A percentile compares a stretch with the other conserved stretches of the same genome.
Conservation (phyloP, 73 alveolate species). For the Diophrys appendiculata region DNA sequence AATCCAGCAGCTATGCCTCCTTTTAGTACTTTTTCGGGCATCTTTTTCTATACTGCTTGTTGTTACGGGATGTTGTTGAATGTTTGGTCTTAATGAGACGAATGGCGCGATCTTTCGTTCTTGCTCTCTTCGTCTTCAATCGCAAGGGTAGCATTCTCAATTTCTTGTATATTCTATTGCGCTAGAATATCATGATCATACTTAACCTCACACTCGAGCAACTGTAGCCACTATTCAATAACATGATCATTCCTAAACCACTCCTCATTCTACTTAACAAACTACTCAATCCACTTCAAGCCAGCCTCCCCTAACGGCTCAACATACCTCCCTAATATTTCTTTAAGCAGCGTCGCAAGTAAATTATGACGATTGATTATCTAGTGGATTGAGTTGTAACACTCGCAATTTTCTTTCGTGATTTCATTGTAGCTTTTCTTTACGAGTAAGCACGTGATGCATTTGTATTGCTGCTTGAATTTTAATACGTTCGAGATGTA, state of each 20-base stretch:
- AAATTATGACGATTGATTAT: slow-evolving; percentile 55
- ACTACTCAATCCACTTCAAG: slow-evolving; percentile 31
- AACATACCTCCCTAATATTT: slow-evolving; percentile 25
- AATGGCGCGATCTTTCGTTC: too few relatives aligned
- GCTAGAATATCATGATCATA: slow-evolving; percentile 20
- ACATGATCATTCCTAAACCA: slow-evolving; percentile 54
- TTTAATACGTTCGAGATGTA: not conserved
- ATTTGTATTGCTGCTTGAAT: slow-evolving; percentile 27
- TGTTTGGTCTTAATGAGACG: too few relatives aligned
- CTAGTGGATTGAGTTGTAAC: slow-evolving; percentile 56
- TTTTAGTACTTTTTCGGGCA: not conserved
- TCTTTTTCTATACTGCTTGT: not conserved
- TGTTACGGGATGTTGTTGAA: too few relatives aligned
- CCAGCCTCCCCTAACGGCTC: slow-evolving; percentile 28
- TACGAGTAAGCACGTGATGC: slow-evolving; percentile 45
- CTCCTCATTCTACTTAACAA: slow-evolving; percentile 52
- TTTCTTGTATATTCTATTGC: not conserved
- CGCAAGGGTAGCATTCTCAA: not conserved
- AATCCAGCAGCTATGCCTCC: not conserved
- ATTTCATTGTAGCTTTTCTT: slow-evolving; percentile 41
- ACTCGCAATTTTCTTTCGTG: slow-evolving; percentile 55
- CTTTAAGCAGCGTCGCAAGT: slow-evolving; percentile 27
- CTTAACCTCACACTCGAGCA: slow-evolving; percentile 49
- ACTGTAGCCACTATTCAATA: slow-evolving; percentile 52
- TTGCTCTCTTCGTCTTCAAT: not conserved